Evolutionary conservation across 2,329 filamentous ascomycete genomes (phyloP).

Genomic region (Elsinoe perseae): DNA sequence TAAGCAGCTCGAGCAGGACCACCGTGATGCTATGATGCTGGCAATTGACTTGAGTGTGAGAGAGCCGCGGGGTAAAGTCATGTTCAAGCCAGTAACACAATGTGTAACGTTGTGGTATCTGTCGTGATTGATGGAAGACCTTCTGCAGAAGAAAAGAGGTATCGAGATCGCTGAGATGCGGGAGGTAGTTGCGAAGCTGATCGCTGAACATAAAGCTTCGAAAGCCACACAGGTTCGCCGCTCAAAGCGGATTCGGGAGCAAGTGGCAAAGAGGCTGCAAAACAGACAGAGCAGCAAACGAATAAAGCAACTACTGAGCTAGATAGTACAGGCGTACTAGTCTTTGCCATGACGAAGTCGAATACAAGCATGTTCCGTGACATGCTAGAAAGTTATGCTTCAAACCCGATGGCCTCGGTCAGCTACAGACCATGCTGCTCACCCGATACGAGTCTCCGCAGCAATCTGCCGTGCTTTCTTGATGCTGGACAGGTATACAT

Average conservation of each 20-base stretch:
- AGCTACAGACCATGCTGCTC: too few relatives aligned
- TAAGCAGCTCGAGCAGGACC: background rate
- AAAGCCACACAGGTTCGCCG: background rate
- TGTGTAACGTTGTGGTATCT: background rate
- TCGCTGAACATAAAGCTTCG: background rate
- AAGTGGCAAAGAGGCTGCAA: background rate
- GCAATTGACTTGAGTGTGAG: background rate
- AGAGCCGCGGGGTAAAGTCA: background rate
- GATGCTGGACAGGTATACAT: background rate
- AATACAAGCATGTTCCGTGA: too few relatives aligned
- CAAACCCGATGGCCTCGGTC: too few relatives aligned
- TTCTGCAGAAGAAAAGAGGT: background rate
- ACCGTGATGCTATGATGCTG: background rate
- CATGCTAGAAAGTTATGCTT: too few relatives aligned
- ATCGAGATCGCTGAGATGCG: background rate
- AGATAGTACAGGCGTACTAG: too few relatives aligned
- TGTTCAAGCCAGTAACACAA: background rate
- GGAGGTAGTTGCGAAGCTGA: background rate
- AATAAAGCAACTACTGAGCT: too few relatives aligned
- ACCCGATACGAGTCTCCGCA: too few relatives aligned
- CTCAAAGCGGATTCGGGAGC: background rate
- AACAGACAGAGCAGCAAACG: too few relatives aligned
- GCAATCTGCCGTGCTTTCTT: background rate
- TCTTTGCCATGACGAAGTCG: too few relatives aligned
- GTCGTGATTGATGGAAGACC: background rate